Evolutionary conservation across 495 filamentous ascomycete species (phyloP).

Genomic region (Aspergillus cristatus): DNA sequence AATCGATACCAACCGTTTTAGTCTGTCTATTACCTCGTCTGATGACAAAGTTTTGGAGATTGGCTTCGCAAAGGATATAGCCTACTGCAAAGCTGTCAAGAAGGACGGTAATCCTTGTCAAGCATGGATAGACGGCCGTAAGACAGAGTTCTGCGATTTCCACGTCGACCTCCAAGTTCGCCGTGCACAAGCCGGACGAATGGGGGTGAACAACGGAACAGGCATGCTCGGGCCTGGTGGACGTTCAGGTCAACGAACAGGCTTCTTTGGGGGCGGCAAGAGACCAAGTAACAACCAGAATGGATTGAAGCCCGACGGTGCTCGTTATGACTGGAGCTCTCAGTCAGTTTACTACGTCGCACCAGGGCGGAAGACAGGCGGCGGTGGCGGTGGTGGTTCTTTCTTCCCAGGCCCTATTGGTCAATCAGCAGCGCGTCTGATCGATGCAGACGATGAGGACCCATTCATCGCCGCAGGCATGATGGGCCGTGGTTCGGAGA

Average conservation of each 20-base stretch:
- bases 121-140: constrained; percentile 76
- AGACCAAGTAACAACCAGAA: constrained; percentile 23
- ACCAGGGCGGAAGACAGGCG: constrained; percentile 22
- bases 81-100: constrained; percentile 75
- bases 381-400: constrained; percentile 7
- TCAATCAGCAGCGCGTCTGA: constrained; percentile 48
- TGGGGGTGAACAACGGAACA: constrained; percentile 65
- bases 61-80: constrained; percentile 75
- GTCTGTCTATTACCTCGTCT: constrained; percentile 69
- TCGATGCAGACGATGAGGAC: constrained; percentile 60
- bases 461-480: constrained; percentile 41
- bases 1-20: constrained; percentile 71
- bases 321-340: constrained; percentile 49
- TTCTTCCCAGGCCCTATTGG: constrained; percentile 19
- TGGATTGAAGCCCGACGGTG: constrained; percentile 35
- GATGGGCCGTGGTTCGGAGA: constrained; percentile 37
- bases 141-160: constrained; percentile 88
- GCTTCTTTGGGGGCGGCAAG: constrained; percentile 35
- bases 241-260: constrained; percentile 32
- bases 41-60: constrained; percentile 87
- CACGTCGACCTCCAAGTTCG: constrained; percentile 74
- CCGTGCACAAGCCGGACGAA: constrained; percentile 57
- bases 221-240: constrained; percentile 42
- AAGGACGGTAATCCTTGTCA: constrained; percentile 76
- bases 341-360: constrained; percentile 53